Evolutionary conservation across 176 grass and related monocot species (phyloP), one percentile per base, ranked within the genome.

Genomic region (Avena sativa): DNA sequence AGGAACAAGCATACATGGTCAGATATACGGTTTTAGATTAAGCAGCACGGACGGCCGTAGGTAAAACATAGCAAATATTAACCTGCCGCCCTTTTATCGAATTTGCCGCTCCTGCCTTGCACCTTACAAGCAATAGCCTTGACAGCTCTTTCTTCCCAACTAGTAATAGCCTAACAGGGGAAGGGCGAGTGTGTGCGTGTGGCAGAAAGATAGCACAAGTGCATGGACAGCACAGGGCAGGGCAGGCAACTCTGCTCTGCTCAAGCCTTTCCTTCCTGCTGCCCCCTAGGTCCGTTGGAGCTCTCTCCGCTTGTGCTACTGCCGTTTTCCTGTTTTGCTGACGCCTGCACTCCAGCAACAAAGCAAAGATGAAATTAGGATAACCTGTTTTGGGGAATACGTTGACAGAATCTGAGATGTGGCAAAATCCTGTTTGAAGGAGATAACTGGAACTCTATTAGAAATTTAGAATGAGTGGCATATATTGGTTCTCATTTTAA

Each of bases 281-380:
- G 58, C 17, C 58, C 63, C 38, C 40, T 75, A 51, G 76, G 10
- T 9, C 75, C 38, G 11, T 58, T 59, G 19, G 10, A 19, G 50
- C 40, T 87, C 58, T 68, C 81, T 19, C n/a, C 34, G 49, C 76
- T 62, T 51, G 75, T 69, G 36, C 89, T 88, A 36, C 50, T 40
- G 11, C 68, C 5, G 59, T 21, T 65, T 21, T 68, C 80, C 28
- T 87, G 34, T 80, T 80, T 76, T 1, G n/a, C 50, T 49, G 57
- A 55, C 20, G 49, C 51, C 89, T 91, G 81, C 85, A 87, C 47
- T 84, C 44, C 66, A 84, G 40, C 78, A 79, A 63, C 20, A 67
- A 60, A 66, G 34, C 23, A 73, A 87, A 36, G 2, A 21, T 58
- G 8, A 74, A 64, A 48, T 20, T 82, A 76, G n/a, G 15, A 1